Conservation (phyloP, 179 eudicot genomes). For the Actinidia arguta region DNA sequence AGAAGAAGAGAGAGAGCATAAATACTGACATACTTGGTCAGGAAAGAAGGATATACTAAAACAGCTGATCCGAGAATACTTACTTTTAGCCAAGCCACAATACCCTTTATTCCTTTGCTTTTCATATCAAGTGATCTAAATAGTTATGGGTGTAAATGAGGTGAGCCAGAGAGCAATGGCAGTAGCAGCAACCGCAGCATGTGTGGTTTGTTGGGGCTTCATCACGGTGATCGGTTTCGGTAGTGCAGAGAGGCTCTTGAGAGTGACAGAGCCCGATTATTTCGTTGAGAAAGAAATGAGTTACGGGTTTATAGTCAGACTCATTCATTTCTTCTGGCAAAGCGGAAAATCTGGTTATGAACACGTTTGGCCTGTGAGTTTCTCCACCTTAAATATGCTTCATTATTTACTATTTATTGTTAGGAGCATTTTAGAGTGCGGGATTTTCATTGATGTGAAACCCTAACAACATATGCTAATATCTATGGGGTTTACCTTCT, state of each 20-base stretch:
- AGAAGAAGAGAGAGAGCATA: too few relatives aligned
- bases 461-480: too few relatives aligned
- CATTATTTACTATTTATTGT: not conserved
- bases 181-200: constrained; percentile 28
- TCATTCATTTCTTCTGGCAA: constrained; percentile 57
- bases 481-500: too few relatives aligned
- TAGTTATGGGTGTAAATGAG: constrained; percentile 21
- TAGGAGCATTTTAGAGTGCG: not conserved
- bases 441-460: not conserved
- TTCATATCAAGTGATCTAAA: not conserved
- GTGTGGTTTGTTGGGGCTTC: constrained; percentile 36
- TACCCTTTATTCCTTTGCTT: not conserved
- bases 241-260: constrained; percentile 53
- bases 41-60: too few relatives aligned
- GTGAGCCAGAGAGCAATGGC: constrained; percentile 33
- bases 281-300: constrained; percentile 27
- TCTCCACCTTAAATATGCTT: not conserved
- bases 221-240: constrained; percentile 28
- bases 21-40: too few relatives aligned
- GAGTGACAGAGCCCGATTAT: constrained; percentile 13
- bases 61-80: too few relatives aligned
- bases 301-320: constrained; percentile 28
- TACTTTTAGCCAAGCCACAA: not conserved
- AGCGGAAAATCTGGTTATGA: constrained; percentile 54
- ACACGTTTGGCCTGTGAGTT: constrained; percentile 75